Conservation (phyloP, 768 basidiomycete species). For the Pholiota conissans region DNA sequence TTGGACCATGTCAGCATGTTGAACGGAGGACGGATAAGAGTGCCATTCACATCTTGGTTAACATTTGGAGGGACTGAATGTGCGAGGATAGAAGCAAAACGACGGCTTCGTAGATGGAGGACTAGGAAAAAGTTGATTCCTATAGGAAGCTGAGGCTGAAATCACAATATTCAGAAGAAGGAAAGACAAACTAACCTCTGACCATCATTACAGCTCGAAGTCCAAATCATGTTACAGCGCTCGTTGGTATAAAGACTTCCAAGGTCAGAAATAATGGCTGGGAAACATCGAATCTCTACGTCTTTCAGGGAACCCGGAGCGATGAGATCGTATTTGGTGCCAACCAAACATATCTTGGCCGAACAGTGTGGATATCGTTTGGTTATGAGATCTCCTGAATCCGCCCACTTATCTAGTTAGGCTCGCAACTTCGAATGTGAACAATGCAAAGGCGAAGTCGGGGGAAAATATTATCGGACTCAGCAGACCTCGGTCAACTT, state of each 20-base stretch:
- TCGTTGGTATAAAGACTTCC: background rate
- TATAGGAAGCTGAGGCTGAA: background rate
- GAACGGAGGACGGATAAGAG: too few species aligned
- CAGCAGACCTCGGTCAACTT: background rate
- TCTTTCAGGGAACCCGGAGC: background rate
- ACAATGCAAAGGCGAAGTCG: background rate
- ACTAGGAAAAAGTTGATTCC: background rate
- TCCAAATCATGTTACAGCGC: background rate
- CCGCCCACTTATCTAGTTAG: background rate
- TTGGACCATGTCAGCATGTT: background rate
- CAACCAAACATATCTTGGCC: background rate
- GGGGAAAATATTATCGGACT: background rate
- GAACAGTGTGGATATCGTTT: background rate
- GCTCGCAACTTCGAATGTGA: background rate
- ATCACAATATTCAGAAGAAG: background rate
- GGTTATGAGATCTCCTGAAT: background rate
- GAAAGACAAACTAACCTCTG: background rate
- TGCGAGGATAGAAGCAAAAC: slow-evolving; percentile 1
- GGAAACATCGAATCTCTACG: background rate
- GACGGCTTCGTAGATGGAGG: background rate
- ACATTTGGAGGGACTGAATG: slow-evolving; percentile 5
- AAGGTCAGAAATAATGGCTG: background rate
- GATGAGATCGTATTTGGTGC: slow-evolving; percentile 1
- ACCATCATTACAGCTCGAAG: background rate
- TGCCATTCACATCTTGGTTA: slow-evolving; percentile 2